These are phyloP conservation scores for Ophidiomyces ophidiicola DNA, from an alignment of 2,329 filamentous ascomycete genomes.

Conservation along the genomic window DNA sequence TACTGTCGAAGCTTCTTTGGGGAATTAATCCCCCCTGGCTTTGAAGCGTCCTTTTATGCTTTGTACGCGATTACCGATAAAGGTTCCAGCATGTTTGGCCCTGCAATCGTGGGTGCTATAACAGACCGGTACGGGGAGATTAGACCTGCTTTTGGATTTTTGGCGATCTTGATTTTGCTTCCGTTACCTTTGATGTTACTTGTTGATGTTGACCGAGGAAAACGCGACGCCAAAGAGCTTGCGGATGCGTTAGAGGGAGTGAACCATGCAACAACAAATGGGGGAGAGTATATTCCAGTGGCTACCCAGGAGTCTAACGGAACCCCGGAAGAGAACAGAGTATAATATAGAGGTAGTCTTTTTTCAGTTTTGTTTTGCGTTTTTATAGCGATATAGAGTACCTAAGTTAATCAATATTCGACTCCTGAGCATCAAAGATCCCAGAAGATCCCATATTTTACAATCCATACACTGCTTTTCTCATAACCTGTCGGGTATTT, in stretches of 20 bases:
- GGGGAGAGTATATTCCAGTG: conserved; percentile 5
- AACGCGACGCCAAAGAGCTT: conserved; percentile 53
- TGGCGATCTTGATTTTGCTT: conserved; percentile 70
- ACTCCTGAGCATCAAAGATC: too few relatives aligned
- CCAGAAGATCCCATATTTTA: too few relatives aligned
- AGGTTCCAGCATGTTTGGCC: conserved; percentile 84
- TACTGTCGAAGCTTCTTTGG: conserved; percentile 90
- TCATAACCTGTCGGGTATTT: too few relatives aligned
- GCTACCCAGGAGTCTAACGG: conserved; percentile 1
- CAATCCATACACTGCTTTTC: too few relatives aligned
- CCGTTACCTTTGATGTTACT: conserved; percentile 75
- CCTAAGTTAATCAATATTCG: too few relatives aligned
- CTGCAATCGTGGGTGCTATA: conserved; percentile 83
- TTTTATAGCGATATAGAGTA: too few relatives aligned
- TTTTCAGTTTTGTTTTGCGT: background rate
- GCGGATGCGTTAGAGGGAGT: conserved; percentile 40
- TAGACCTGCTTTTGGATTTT: conserved; percentile 79
- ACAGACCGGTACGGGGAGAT: conserved; percentile 75
- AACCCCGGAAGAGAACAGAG: background rate
- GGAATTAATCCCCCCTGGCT: conserved; percentile 85
- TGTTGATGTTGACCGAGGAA: conserved; percentile 72
- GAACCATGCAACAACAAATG: background rate
- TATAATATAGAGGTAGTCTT: background rate
- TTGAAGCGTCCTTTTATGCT: conserved; percentile 90
- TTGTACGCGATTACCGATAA: conserved; percentile 97